Base-by-base conservation (phyloP, 2,329 filamentous ascomycete species). In the Colletotrichum sp. region DNA sequence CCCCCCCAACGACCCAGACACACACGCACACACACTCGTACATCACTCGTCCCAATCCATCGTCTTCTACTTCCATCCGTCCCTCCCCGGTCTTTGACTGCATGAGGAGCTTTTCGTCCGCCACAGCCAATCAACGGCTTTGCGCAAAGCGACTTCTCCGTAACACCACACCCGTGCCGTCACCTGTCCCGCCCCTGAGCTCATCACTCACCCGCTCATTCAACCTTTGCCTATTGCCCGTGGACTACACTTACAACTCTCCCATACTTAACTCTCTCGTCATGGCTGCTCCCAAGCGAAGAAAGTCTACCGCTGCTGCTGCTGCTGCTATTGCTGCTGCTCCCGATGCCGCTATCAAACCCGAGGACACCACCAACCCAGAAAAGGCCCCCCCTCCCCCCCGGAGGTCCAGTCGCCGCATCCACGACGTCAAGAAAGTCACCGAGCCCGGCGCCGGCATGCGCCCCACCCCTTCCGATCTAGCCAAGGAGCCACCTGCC, bases 251-350 rank as follows among this genome's bases (percentile, higher is more conserved):
- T 38, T 18, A 15, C 4, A 47, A 33, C 3, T 24, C n/a, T 15
- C 13, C 38, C 18, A 9, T 63, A 63, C 51, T 62, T 68, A 62
- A 58, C 29, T 15, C 16, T n/a, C 51, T 43, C 36, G 36, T 61
- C 67, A 70, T 70, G 69, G 62, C 58, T 34, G 33, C 66, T 33
- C 65, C 80, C 6, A 87, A 86, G 76, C 81, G 85, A 63, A 86
- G 85, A 76, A 83, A 81, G 68, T 76, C 79, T 16, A 66, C 67
- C 61, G 76, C 66, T 72, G 71, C 76, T 21, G 70, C 76, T 21
- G 6, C 43, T 47, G 43, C 43, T 47, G 43, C 43, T 21, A 8
- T 79, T 16, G 70, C 64, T 59, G 76, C 66, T 16, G 70, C 63
- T 59, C 76, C 66, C 75, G 59, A 29, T 24, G 2, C 33, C 55